phyloP scores from a whole-genome alignment of 2,329 filamentous ascomycete species.

The Colletotrichum magnum region DNA sequence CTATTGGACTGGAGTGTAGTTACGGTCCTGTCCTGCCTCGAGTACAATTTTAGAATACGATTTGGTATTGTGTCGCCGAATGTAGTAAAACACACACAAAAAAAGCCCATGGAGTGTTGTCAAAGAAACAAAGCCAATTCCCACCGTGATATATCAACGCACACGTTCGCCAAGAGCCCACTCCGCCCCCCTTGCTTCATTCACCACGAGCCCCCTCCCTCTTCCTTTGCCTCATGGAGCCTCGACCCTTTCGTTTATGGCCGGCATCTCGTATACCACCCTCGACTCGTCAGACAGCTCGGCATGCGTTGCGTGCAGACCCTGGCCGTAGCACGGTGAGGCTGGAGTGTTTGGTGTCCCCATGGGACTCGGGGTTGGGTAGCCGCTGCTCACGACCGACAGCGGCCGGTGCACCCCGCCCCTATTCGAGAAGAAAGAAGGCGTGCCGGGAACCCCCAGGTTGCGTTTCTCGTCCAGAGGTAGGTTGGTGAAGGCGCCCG shows the following conservation, averaged over 20 bases:
- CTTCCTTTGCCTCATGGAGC: conserved; percentile 1
- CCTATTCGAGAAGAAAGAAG: background rate
- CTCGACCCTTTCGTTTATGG: conserved; percentile 26
- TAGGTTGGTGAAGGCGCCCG: conserved; percentile 2
- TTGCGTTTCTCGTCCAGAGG: conserved; percentile 22
- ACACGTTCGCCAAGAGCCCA: too few relatives aligned
- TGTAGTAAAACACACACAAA: too few relatives aligned
- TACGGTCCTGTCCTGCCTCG: too few relatives aligned
- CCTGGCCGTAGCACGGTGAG: background rate
- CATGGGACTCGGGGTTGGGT: conserved; percentile 8
- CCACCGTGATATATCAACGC: too few relatives aligned
- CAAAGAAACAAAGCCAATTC: too few relatives aligned
- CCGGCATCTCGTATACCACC: conserved; percentile 31
- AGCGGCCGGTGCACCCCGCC: background rate
- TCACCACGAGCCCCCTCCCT: background rate
- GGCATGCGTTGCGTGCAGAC: background rate
- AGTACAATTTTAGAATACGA: too few relatives aligned
- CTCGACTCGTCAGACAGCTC: conserved; percentile 16
- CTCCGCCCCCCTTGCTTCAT: background rate
- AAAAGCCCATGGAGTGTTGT: too few relatives aligned
- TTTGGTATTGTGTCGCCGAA: too few relatives aligned
- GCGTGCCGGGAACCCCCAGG: background rate
- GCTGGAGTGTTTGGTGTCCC: conserved; percentile 21
- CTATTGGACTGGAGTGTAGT: too few relatives aligned
- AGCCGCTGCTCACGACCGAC: conserved; percentile 1